phyloP scores from a whole-genome alignment of 257 asterid species.

The Primulina huaijiensis region DNA sequence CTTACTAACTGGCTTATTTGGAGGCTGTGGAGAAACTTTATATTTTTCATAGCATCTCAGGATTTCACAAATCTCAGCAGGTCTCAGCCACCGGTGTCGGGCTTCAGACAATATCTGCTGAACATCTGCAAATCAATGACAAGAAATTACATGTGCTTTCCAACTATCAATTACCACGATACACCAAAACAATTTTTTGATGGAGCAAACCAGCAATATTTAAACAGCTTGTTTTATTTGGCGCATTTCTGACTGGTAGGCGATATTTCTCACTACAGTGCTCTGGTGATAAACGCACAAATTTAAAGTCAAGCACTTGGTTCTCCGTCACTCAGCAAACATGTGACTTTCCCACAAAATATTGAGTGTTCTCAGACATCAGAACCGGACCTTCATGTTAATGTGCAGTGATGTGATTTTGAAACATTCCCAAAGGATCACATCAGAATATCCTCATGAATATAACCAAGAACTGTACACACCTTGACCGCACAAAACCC shows the following conservation, averaged over 20 bases:
- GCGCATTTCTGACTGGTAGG: conserved; percentile 6
- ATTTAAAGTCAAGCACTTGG: background rate
- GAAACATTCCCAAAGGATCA: too few species aligned
- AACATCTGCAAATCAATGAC: conserved; percentile 56
- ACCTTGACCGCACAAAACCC: background rate
- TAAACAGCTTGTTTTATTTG: conserved; percentile 15
- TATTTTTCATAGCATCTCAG: conserved; percentile 64
- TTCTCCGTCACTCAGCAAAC: background rate
- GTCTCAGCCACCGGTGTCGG: conserved; percentile 89
- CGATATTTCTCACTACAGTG: background rate
- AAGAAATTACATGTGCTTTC: conserved; percentile 19
- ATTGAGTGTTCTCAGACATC: background rate
- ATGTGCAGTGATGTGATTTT: background rate
- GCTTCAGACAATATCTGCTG: conserved; percentile 74
- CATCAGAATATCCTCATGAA: too few species aligned
- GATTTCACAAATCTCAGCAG: conserved; percentile 92
- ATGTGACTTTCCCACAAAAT: background rate
- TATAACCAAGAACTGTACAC: too few species aligned
- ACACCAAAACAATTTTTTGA: conserved; percentile 1
- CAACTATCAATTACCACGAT: conserved; percentile 11
- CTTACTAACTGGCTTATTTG: conserved; percentile 85
- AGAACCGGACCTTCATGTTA: background rate
- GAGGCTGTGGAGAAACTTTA: conserved; percentile 76
- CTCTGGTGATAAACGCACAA: too few species aligned
- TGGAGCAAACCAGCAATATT: conserved; percentile 10